Evolutionary conservation across 129 eudicot genomes (phyloP).

Genomic region (Saposhnikovia divaricata): DNA sequence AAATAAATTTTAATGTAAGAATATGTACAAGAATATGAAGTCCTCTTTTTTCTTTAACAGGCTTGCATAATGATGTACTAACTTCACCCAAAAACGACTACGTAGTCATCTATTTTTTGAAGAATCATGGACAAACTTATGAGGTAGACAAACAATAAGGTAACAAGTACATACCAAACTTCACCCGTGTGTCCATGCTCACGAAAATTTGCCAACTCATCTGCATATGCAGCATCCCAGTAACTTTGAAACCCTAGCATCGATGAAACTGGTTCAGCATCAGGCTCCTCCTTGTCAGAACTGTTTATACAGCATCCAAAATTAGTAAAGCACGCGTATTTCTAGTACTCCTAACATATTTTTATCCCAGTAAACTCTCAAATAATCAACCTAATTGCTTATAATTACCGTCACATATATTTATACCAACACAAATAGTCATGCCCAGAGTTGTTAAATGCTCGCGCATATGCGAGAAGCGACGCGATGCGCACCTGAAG

Average conservation of each 20-base stretch:
- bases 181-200: constrained; percentile 99
- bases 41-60: not conserved
- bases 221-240: constrained; percentile 90
- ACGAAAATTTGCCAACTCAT: constrained; percentile 79
- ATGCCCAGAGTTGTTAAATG: too few species aligned
- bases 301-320: constrained; percentile 30
- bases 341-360: not conserved
- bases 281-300: constrained; percentile 98
- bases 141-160: constrained; percentile 1
- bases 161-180: constrained; percentile 56
- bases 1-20: not conserved
- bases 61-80: not conserved
- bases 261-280: constrained; percentile 76
- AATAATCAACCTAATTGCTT: not conserved
- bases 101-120: not conserved
- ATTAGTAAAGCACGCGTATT: not conserved
- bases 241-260: constrained; percentile 97
- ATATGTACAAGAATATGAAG: not conserved
- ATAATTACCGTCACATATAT: not conserved
- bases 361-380: not conserved
- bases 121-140: not conserved
- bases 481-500: too few species aligned
- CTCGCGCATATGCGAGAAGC: too few species aligned
- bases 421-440: not conserved
- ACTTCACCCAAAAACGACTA: not conserved